Base-by-base conservation (phyloP, 73 alveolate species). In the Stentor coeruleus region DNA sequence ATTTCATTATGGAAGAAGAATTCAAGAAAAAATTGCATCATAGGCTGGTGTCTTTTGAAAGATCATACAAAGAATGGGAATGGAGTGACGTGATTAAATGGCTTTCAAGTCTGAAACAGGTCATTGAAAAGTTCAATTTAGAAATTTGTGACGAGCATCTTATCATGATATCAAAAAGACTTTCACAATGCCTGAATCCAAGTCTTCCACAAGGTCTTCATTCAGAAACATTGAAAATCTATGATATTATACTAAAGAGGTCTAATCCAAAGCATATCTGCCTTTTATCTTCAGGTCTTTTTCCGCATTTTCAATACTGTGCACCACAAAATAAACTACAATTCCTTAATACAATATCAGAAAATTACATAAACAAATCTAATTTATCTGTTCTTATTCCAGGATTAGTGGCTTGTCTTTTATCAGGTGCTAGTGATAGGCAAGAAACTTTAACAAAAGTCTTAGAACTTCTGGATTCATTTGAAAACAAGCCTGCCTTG, bases 251-350 rank as follows among this genome's bases (percentile, higher is more conserved):
- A 0, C 37, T 66, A 31, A 20, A 20, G 37, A 14, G n/a, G 11
- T 20, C 42, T 40, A 20, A 37, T 28, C n/a, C 37, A 20, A 40
- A 66, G 2, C 15, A 20, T 11, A 20, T 66, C 14, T 31, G 14
- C 14, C n/a, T 33, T 20, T 33, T 66, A 28, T 66, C 79, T 33
- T 20, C 79, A 20, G 79, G 79, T 20, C 79, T 66, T 2, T 66
- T 66, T 66, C 79, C 79, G n/a, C 37, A 66, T 66, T 66, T 66
- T 40, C 40, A 66, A 40, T 66, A 66, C 37, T 66, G 79, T 40
- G 11, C 42, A 28, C n/a, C 79, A 11, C 42, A 66, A 40, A 66
- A 66, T 33, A 66, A 66, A 40, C 11, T 33, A 15, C n/a, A 26
- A 66, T 66, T 26, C 33, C 79, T 66, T 1, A 1, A 0, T 1